phyloP scores from a whole-genome alignment of 805 yeast genomes.

The Sugiyamaella qingdaonensis region DNA sequence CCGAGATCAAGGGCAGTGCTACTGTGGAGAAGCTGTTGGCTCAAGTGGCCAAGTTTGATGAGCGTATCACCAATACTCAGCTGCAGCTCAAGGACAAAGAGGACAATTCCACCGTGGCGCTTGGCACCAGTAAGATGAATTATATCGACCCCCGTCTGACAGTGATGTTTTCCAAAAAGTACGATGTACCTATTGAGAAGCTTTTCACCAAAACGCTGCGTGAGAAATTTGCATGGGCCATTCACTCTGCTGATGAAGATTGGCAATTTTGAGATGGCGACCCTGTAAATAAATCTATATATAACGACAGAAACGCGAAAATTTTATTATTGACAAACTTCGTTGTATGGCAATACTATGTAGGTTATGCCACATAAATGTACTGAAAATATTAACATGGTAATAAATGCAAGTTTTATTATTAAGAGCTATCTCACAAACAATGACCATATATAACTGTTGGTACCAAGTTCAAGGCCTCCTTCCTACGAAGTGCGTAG shows the following conservation, averaged over 20 bases:
- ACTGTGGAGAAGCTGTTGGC: conserved; percentile 66
- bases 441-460: too few relatives aligned
- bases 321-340: too few relatives aligned
- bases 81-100: conserved; percentile 86
- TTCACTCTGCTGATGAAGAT: conserved; percentile 79
- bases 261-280: conserved; percentile 67
- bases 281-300: background rate
- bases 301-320: too few relatives aligned
- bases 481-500: conserved; percentile 32
- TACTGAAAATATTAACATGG: too few relatives aligned
- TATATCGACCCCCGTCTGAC: conserved; percentile 93
- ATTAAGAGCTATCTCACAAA: too few relatives aligned
- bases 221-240: conserved; percentile 94
- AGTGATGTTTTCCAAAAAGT: conserved; percentile 83
- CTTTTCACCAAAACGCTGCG: conserved; percentile 85
- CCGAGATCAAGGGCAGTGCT: conserved; percentile 44
- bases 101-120: conserved; percentile 88
- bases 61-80: conserved; percentile 61
- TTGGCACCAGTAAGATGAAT: conserved; percentile 90
- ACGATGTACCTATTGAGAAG: conserved; percentile 85
- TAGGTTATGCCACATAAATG: too few relatives aligned
- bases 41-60: conserved; percentile 69
- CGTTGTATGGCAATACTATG: too few relatives aligned
- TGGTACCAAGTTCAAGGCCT: background rate
- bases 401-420: too few relatives aligned